Base-by-base conservation (phyloP, 768 basidiomycete genomes). In the Mycena filopes region DNA sequence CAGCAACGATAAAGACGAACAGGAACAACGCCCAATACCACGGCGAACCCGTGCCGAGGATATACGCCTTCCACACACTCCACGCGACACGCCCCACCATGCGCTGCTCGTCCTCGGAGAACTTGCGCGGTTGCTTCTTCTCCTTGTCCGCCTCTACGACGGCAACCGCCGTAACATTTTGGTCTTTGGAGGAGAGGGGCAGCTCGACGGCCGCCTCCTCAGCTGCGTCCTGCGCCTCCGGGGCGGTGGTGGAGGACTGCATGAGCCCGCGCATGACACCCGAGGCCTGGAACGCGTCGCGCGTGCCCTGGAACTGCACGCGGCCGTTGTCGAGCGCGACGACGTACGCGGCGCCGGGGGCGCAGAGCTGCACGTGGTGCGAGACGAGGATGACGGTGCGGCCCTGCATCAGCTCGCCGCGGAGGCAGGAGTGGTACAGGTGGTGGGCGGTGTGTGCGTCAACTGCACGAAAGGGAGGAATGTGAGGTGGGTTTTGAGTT, bases 361-460 rank as follows among this genome's bases (percentile, higher is more conserved):
- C 84, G 71, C 93, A 95, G 10, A 98, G 83, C 71, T 95, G 92
- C 33, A 97, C 92, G 72, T 97, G 95, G 73, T 99, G 97, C 10
- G 96, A 98, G 55, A 98, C 97, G 20, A 99, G 84, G 62, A 98
- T 87, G 65, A 96, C 81, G 0, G 97, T 98, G 41, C 96, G 85
- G n/a, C 88, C 89, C 54, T 80, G 78, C 83, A 96, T 87, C 38
- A 98, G 82, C 16, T 90, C 87, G 21, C 97, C 96, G 70, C 87
- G 89, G 40, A 99, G 80, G 70, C 95, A 97, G 68, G 92, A 78
- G 50, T 88, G 79, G 77, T 89, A 95, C 23, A 53, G 7, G 15
- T 53, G 51, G 21, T 53, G 38, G 3, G 51, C 51, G 25, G 51
- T 53, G 25, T 53, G 51, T 21, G 51, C 51, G 26, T 53, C 51